These are phyloP conservation scores for Zasmidium angulare DNA, from an alignment of 2,329 filamentous ascomycete species.

Conservation along the genomic window DNA sequence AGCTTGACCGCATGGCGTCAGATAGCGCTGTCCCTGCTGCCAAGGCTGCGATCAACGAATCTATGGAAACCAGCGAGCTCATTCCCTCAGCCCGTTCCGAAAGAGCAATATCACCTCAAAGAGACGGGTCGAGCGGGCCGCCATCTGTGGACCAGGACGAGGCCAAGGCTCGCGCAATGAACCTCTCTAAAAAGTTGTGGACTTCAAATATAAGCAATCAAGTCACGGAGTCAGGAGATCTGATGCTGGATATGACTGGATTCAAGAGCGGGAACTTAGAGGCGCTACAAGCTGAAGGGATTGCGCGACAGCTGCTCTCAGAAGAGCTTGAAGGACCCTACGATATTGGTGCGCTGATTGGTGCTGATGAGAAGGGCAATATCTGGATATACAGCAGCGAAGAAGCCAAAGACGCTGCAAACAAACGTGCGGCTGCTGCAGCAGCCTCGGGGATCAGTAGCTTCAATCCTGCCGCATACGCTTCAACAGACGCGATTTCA, in stretches of 20 bases:
- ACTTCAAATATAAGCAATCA: conserved; percentile 89
- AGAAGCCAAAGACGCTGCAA: conserved; percentile 87
- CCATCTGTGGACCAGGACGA: conserved; percentile 70
- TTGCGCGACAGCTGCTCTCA: conserved; percentile 86
- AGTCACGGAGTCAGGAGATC: conserved; percentile 87
- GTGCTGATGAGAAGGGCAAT: conserved; percentile 92
- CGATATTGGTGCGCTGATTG: conserved; percentile 92
- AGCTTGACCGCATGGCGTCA: conserved; percentile 51
- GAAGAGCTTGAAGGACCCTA: conserved; percentile 94
- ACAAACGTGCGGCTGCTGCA: conserved; percentile 53
- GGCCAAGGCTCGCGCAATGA: conserved; percentile 78
- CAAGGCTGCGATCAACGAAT: conserved; percentile 38
- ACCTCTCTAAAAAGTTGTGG: conserved; percentile 82
- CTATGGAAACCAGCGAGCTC: conserved; percentile 31
- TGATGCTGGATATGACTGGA: conserved; percentile 97
- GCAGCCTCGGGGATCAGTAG: conserved; percentile 47
- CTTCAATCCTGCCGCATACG: conserved; percentile 53
- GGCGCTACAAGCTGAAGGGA: conserved; percentile 84
- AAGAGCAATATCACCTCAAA: conserved; percentile 23
- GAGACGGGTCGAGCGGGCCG: conserved; percentile 67
- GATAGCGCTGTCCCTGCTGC: conserved; percentile 54
- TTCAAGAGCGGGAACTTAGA: conserved; percentile 96
- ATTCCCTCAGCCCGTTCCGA: conserved; percentile 16
- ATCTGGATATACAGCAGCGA: conserved; percentile 99
- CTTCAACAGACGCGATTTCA: conserved; percentile 76